Base-by-base conservation (phyloP, 176 grass and related monocot genomes). In the Elymus sibiricus region DNA sequence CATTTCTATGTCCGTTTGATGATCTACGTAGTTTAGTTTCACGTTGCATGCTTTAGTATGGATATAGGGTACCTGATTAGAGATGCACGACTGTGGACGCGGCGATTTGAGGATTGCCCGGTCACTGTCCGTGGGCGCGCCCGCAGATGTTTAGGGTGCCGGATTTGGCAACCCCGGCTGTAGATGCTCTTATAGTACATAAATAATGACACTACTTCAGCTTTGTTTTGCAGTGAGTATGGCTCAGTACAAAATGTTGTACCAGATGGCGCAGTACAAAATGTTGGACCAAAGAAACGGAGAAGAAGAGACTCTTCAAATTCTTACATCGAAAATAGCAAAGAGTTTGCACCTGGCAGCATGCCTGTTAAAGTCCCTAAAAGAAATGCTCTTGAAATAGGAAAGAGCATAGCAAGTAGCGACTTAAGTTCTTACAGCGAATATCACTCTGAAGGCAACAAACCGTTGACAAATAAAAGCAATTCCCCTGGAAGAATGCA, bases 251-350 rank as follows among this genome's bases (percentile, higher is more conserved):
- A 87, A 84, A 67, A 80, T 67, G 76, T 69, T 34, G 87, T 34
- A 80, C 88, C 86, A 83, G 74, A 81, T 76, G 84, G 77, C 38
- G 14, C 80, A 74, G 44, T 84, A 80, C 89, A 87, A 84, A 66
- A 80, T 53, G 65, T 78, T n/a, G 89, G 29, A 80, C 88, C 86
- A 78, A 93, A 83, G 84, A 95, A 91, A 91, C 86, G 86, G 64
- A 95, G 88, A 93, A 87, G 91, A 85, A 95, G 82, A 85, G 88
- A 95, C 25, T 64, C 83, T 70, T 81, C 83, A 79, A 88, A 43
- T 59, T 65, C 90, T 76, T 74, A 74, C 40, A 74, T 46, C 46
- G 86, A 91, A 78, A 75, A 90, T 44, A 82, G 83, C 62, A 63
- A 40, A 53, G 85, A 58, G 13, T 38, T 85, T 83, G 74, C 69